These are phyloP conservation scores for Phialophora verrucosa DNA, from an alignment of 2,329 filamentous ascomycete species.

Conservation along the genomic window DNA sequence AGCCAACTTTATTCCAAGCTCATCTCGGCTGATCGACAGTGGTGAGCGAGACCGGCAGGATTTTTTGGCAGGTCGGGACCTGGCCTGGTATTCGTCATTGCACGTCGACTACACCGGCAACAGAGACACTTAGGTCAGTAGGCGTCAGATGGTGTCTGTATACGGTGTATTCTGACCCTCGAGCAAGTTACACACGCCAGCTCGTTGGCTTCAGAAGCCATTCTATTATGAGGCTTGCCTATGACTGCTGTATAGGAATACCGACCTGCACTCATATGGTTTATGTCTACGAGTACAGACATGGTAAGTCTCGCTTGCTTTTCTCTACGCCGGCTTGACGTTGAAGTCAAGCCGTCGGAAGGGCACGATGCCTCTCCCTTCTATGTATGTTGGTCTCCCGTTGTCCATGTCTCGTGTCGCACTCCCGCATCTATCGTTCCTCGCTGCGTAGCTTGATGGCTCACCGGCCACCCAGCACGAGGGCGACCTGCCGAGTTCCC, in stretches of 20 bases:
- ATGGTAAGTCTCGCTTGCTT: not conserved
- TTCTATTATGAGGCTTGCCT: not conserved
- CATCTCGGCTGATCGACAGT: not conserved
- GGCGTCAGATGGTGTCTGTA: not conserved
- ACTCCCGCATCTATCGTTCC: not conserved
- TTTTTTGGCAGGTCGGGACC: not conserved
- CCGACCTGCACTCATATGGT: not conserved
- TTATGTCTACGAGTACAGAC: not conserved
- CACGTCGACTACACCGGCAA: not conserved
- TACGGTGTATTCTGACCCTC: not conserved
- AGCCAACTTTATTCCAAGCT: not conserved
- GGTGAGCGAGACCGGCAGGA: not conserved
- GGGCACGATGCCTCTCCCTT: not conserved
- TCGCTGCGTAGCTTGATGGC: not conserved
- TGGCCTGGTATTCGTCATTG: not conserved
- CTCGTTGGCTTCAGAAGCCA: not conserved
- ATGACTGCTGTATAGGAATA: not conserved
- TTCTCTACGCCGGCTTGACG: constrained; percentile 6
- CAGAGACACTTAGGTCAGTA: not conserved
- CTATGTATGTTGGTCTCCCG: not conserved
- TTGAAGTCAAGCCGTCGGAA: constrained; percentile 16
- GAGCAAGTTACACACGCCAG: not conserved
- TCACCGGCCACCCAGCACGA: not conserved
- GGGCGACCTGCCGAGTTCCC: not conserved
- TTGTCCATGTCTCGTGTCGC: not conserved